phyloP scores from a whole-genome alignment of 2,329 filamentous ascomycete genomes.

The Penicillium oxalicum region DNA sequence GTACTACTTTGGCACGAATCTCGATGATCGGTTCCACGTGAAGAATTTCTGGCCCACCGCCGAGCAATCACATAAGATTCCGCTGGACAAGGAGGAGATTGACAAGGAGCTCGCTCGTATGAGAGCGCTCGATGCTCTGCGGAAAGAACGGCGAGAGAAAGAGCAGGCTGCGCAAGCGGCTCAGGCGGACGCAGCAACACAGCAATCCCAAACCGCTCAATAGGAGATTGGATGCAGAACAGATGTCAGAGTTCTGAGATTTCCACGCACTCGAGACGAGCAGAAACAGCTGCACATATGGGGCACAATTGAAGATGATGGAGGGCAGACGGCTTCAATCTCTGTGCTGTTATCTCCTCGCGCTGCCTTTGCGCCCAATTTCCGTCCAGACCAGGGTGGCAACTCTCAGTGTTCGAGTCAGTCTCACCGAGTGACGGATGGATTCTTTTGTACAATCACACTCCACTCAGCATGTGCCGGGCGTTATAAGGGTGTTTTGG shows the following conservation, averaged over 20 bases:
- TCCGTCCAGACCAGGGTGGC: too few relatives aligned
- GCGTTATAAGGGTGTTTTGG: constrained; percentile 16
- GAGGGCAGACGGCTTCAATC: too few relatives aligned
- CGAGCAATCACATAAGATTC: constrained; percentile 49
- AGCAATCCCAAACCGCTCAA: constrained; percentile 14
- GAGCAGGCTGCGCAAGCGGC: constrained; percentile 5
- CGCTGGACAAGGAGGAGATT: constrained; percentile 55
- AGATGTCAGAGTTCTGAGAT: too few relatives aligned
- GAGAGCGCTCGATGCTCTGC: constrained; percentile 44
- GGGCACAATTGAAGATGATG: too few relatives aligned
- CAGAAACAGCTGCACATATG: too few relatives aligned
- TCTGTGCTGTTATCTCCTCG: too few relatives aligned
- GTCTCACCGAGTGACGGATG: too few relatives aligned
- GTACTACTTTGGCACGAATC: constrained; percentile 99
- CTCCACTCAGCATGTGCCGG: constrained; percentile 29
- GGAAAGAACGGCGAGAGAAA: constrained; percentile 40
- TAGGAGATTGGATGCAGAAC: constrained; percentile 1
- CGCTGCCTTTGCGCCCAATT: too few relatives aligned
- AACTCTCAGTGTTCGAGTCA: too few relatives aligned
- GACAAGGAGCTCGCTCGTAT: constrained; percentile 71
- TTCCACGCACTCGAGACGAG: too few relatives aligned
- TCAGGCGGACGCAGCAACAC: constrained; percentile 4
- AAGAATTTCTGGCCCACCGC: constrained; percentile 87
- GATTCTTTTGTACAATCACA: constrained; percentile 23
- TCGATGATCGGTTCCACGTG: constrained; percentile 84